These are phyloP conservation scores for Aquilaria yunnanensis DNA, from an alignment of 345 rosid genomes.

Conservation along the genomic window DNA sequence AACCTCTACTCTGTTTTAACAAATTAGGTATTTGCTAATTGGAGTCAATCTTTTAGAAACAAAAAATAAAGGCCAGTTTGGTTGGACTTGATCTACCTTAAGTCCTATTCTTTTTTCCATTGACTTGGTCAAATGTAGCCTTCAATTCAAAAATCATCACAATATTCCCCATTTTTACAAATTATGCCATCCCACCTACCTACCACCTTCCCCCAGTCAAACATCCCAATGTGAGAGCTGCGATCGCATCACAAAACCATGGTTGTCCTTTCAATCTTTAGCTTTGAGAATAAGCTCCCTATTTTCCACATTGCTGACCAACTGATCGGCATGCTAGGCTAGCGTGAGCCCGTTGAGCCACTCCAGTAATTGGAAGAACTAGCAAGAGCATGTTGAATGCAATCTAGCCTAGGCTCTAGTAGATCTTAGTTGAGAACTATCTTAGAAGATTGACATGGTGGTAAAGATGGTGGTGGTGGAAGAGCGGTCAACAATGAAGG, in stretches of 20 bases:
- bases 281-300: constrained; percentile 81
- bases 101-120: too few species aligned
- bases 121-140: too few species aligned
- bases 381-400: constrained; percentile 62
- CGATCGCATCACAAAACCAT: constrained; percentile 82
- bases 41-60: too few species aligned
- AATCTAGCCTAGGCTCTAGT: constrained; percentile 60
- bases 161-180: too few species aligned
- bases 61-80: too few species aligned
- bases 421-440: constrained; percentile 62
- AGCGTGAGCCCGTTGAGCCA: constrained; percentile 72
- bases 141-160: too few species aligned
- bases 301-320: constrained; percentile 58
- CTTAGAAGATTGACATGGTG: constrained; percentile 82
- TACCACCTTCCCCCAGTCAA: too few species aligned
- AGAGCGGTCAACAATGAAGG: constrained; percentile 55
- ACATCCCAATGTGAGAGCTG: background rate
- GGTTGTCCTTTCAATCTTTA: constrained; percentile 65
- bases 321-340: constrained; percentile 66
- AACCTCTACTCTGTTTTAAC: too few species aligned
- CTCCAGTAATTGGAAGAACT: constrained; percentile 53
- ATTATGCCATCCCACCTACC: too few species aligned
- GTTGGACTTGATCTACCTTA: too few species aligned
- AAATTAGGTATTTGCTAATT: too few species aligned
- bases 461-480: constrained; percentile 22